Percentiles rank a stretch among this genome's conserved stretches.
Conservation (phyloP, 2,329 filamentous ascomycete genomes). For the Trichoderma endophyticum region DNA sequence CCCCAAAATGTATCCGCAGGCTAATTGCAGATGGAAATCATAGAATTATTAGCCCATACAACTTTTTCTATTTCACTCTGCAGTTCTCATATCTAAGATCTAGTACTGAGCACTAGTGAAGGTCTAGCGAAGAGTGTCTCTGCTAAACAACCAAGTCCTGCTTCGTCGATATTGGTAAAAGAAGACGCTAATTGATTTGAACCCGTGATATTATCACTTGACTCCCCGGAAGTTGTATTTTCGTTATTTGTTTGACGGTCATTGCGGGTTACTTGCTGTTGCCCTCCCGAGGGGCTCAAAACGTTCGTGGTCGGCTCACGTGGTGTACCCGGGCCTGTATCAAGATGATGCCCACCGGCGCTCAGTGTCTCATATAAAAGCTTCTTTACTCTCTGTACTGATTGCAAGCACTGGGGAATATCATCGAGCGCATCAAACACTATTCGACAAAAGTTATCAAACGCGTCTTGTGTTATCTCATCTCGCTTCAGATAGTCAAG, state of each 20-base stretch:
- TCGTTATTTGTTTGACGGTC: neutral
- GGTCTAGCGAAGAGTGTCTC: neutral
- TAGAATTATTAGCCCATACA: no score
- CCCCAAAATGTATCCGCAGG: neutral
- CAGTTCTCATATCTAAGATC: neutral
- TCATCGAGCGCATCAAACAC: neutral
- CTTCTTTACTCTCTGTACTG: constrained; percentile 2
- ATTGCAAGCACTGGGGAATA: neutral
- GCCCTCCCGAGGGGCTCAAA: neutral
- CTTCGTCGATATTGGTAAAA: neutral
- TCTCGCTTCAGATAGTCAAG: neutral
- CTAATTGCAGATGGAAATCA: neutral
- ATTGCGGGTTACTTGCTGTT: neutral
- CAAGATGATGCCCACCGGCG: neutral
- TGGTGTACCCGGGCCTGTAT: neutral
- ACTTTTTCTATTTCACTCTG: constrained; percentile 6
- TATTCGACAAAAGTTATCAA: neutral
- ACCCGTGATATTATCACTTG: neutral
- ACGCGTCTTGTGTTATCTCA: constrained; percentile 1
- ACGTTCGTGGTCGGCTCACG: neutral
- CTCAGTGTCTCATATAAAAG: neutral
- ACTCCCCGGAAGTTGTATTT: neutral
- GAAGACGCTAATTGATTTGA: neutral
- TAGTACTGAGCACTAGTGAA: neutral
- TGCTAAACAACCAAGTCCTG: neutral